A percentile compares a stretch with the other conserved stretches of the same genome.
Evolutionary conservation across 75 land plant genomes (phyloP).

Genomic region (Adiantum capillusveneris): DNA sequence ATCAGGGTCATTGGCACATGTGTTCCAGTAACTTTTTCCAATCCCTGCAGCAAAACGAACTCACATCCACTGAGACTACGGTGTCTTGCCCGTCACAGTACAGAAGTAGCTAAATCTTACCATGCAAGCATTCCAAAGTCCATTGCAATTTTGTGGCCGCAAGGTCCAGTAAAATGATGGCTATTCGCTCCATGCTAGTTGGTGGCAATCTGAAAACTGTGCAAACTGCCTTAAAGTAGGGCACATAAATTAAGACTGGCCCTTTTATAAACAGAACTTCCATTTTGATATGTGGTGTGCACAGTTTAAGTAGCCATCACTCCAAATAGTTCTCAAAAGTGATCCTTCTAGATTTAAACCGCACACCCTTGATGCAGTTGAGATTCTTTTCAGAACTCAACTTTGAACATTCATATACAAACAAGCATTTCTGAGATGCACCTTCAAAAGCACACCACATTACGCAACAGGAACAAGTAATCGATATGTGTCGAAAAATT

Average conservation of each 20-base stretch:
- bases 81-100: too few species aligned
- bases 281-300: too few species aligned
- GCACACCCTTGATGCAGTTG: too few species aligned
- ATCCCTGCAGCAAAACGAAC: slow-evolving; percentile 80
- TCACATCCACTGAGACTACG: too few species aligned
- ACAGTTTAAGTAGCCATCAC: background rate
- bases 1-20: slow-evolving; percentile 84
- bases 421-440: slow-evolving; percentile 8
- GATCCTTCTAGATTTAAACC: too few species aligned
- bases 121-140: slow-evolving; percentile 64
- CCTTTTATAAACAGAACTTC: too few species aligned
- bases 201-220: slow-evolving; percentile 80
- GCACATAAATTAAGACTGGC: background rate
- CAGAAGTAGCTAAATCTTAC: too few species aligned
- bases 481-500: slow-evolving; percentile 61
- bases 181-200: slow-evolving; percentile 51
- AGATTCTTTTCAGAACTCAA: too few species aligned
- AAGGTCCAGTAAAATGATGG: slow-evolving; percentile 44
- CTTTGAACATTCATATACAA: too few species aligned
- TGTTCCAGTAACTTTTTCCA: slow-evolving; percentile 78
- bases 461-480: slow-evolving; percentile 39
- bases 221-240: slow-evolving; percentile 51
- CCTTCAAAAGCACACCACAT: slow-evolving; percentile 89
- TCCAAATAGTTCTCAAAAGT: too few species aligned
- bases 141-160: slow-evolving; percentile 74